Evolutionary conservation across 2,329 filamentous ascomycete species (phyloP).

Genomic region (Claviceps digitariae): DNA sequence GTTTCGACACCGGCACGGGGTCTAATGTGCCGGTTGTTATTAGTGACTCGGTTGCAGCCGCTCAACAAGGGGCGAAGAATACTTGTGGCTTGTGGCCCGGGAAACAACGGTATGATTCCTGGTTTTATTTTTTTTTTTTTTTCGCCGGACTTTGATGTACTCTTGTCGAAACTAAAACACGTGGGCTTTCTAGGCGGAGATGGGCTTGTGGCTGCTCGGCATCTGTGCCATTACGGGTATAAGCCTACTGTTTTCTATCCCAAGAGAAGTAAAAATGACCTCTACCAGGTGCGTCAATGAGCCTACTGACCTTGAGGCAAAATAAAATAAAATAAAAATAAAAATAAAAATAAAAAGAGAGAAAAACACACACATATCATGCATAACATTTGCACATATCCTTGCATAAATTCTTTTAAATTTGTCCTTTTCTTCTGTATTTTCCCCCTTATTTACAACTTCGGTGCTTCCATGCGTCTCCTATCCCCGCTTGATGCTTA

Average conservation of each 20-base stretch:
- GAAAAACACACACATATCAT: no score
- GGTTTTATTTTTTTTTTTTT: not conserved
- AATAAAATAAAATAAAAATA: no score
- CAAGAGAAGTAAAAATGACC: conserved; percentile 77
- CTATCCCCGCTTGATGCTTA: no score
- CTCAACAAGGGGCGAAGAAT: conserved; percentile 55
- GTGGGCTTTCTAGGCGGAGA: conserved; percentile 56
- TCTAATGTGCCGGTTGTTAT: not conserved
- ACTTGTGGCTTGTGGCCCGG: conserved; percentile 82
- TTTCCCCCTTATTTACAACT: not conserved
- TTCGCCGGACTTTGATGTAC: not conserved
- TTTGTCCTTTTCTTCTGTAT: not conserved
- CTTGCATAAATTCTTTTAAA: not conserved
- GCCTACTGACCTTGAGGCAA: no score
- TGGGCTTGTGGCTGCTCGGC: conserved; percentile 84
- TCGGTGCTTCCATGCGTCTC: no score
- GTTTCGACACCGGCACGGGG: not conserved
- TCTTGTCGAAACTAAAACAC: not conserved
- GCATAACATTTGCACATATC: not conserved
- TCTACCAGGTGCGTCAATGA: conserved; percentile 55
- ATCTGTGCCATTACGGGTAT: conserved; percentile 87
- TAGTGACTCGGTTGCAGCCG: conserved; percentile 78
- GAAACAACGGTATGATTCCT: conserved; percentile 44
- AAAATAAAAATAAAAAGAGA: no score
- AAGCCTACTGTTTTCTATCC: conserved; percentile 82